Evolutionary conservation across 164 flowering plant species (phyloP), one percentile per base, ranked within the genome.

Genomic region (Umbellularia californica): DNA sequence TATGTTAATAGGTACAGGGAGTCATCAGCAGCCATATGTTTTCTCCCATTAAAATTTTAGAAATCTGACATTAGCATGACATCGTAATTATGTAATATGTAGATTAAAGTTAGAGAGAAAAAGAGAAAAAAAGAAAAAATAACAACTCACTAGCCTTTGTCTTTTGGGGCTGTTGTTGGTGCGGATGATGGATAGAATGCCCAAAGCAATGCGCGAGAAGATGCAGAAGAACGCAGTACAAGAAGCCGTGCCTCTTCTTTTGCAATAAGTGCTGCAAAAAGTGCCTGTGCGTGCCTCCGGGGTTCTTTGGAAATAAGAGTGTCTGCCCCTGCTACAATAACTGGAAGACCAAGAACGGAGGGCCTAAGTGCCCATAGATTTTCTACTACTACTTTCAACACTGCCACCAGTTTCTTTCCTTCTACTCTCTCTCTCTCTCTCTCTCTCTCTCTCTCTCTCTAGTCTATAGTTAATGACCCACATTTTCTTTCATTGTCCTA

Each of bases 271-370:
- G 91, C 81, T 85, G 90, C 84, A 74, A 5, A 14, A 87, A 79
- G 65, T 87, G 90, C 76, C 80, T 85, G 28, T 88, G 92, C 50
- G 92, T 88, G 28, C 92, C 92, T 1, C 88, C 92, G 3, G 90
- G 92, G 0, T 80, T 10, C 41, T 87, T 79, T 62, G 92, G 92
- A 6, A 83, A 88, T 72, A 88, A 87, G 68, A 80, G 60, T 20
- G 82, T 79, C 10, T 88, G 92, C 87, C 90, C 92, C 70, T 87
- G 91, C 86, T 88, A 88, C 89, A 88, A 85, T 76, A 85, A 85
- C 83, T 86, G 91, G 91, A 86, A 86, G 87, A 88, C 91, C 74
- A 73, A 86, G 82, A 50, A 78, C 71, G 90, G 89, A 19, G 83
- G 89, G 25, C 92, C 92, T 0, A 87, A 88, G 66, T 88, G 92